Conservation (phyloP, 768 basidiomycete genomes). For the Pulveroboletus sp. region DNA sequence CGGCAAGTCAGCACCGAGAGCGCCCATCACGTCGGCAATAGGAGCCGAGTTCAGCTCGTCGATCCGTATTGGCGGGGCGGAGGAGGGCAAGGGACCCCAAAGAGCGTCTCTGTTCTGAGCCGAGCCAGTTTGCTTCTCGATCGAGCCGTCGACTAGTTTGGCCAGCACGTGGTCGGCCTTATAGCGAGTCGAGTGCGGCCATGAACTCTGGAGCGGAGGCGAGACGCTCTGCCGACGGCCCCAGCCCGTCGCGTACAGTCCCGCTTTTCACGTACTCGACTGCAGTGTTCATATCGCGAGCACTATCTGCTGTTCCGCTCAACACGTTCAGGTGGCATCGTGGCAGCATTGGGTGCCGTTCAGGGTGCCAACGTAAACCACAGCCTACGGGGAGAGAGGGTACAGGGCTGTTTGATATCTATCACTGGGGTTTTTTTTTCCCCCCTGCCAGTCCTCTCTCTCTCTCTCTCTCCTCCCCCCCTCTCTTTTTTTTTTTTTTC, state of each 20-base stretch:
- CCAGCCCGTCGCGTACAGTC: constrained; percentile 13
- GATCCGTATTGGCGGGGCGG: constrained; percentile 17
- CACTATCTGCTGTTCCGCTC: constrained; percentile 8
- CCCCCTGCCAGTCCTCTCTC: constrained; percentile 1
- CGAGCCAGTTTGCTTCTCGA: constrained; percentile 23
- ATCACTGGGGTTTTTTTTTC: constrained; percentile 3
- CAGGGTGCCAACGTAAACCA: constrained; percentile 29
- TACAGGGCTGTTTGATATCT: constrained; percentile 21
- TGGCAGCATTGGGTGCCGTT: constrained; percentile 20
- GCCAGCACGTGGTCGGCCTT: constrained; percentile 16
- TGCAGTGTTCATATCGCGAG: constrained; percentile 20
- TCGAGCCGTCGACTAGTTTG: background rate
- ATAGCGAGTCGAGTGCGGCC: background rate
- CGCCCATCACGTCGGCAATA: constrained; percentile 18
- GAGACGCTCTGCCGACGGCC: constrained; percentile 21
- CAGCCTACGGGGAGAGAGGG: constrained; percentile 24
- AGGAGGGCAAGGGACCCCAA: constrained; percentile 24
- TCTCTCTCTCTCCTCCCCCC: no score
- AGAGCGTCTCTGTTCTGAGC: constrained; percentile 1
- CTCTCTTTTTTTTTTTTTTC: background rate
- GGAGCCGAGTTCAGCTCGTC: constrained; percentile 8
- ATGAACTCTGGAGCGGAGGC: constrained; percentile 18
- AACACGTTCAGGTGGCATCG: constrained; percentile 22
- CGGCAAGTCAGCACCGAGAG: constrained; percentile 2
- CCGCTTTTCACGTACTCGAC: constrained; percentile 25